phyloP scores from a whole-genome alignment of 2,329 filamentous ascomycete genomes.

The Nemania sp. region DNA sequence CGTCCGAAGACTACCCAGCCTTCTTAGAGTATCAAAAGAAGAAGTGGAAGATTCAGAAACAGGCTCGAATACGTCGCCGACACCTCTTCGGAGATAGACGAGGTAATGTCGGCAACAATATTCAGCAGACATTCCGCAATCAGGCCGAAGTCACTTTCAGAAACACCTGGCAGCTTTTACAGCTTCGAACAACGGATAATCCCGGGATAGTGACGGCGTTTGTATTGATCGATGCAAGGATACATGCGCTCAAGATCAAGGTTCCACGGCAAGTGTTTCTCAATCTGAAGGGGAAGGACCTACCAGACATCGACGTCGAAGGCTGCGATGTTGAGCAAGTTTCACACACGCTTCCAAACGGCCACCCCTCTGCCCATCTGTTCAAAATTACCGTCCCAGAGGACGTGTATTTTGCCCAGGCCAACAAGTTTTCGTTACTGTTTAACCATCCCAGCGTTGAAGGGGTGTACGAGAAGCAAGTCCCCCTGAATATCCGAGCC shows the following conservation, averaged over 20 bases:
- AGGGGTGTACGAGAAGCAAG: constrained; percentile 93
- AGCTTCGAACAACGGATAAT: constrained; percentile 79
- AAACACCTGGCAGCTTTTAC: constrained; percentile 92
- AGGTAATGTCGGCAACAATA: constrained; percentile 65
- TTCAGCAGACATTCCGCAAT: constrained; percentile 79
- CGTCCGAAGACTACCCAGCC: constrained; percentile 82
- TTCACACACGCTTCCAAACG: constrained; percentile 90
- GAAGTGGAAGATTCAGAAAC: constrained; percentile 98
- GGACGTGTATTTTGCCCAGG: constrained; percentile 81
- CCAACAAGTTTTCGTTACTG: constrained; percentile 78
- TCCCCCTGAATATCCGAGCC: constrained; percentile 84
- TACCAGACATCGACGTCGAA: constrained; percentile 85
- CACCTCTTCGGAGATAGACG: constrained; percentile 91
- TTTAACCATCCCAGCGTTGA: constrained; percentile 95
- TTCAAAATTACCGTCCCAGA: constrained; percentile 94
- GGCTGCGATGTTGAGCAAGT: constrained; percentile 92
- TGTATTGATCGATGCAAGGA: constrained; percentile 89
- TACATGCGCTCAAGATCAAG: constrained; percentile 85
- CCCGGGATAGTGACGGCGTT: constrained; percentile 88
- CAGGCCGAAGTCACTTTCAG: constrained; percentile 90
- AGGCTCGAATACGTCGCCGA: constrained; percentile 80
- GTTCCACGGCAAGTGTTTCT: constrained; percentile 90
- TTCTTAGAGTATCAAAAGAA: constrained; percentile 96
- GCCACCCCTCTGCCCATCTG: constrained; percentile 88
- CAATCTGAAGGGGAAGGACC: constrained; percentile 83